Percentiles rank a stretch among this genome's conserved stretches.
Conservation (phyloP, 139 green algal genomes). For the Volvox africanus region DNA sequence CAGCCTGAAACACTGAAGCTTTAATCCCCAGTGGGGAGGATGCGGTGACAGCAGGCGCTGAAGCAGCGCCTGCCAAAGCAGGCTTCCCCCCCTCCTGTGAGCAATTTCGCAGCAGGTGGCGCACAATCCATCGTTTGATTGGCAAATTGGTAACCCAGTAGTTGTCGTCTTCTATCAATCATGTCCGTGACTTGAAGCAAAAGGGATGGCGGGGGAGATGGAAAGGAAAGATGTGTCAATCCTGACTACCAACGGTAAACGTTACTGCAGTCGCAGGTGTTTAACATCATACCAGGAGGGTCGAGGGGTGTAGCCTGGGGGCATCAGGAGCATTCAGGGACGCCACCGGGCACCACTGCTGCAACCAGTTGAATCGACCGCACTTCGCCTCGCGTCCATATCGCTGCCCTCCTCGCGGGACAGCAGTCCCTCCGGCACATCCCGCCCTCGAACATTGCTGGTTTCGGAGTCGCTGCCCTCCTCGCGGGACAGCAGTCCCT, state of each 20-base stretch:
- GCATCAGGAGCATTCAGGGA: neutral
- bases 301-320: constrained; percentile 35
- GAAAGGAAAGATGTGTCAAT: too few species aligned
- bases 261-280: too few species aligned
- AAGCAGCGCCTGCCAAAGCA: neutral
- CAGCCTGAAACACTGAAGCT: neutral
- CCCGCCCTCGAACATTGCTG: too few species aligned
- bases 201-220: too few species aligned
- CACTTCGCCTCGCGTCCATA: neutral
- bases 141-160: too few species aligned
- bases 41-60: neutral
- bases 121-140: too few species aligned
- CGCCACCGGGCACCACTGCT: constrained; percentile 26
- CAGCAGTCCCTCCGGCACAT: neutral
- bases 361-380: neutral
- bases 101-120: too few species aligned
- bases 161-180: too few species aligned
- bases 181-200: too few species aligned
- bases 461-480: neutral
- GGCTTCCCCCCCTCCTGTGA: neutral
- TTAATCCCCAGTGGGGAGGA: neutral
- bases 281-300: constrained; percentile 29
- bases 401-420: neutral
- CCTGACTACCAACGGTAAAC: too few species aligned
- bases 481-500: neutral